These are phyloP conservation scores for Capronia epimyces DNA, from an alignment of 2,329 filamentous ascomycete genomes.

Conservation along the genomic window DNA sequence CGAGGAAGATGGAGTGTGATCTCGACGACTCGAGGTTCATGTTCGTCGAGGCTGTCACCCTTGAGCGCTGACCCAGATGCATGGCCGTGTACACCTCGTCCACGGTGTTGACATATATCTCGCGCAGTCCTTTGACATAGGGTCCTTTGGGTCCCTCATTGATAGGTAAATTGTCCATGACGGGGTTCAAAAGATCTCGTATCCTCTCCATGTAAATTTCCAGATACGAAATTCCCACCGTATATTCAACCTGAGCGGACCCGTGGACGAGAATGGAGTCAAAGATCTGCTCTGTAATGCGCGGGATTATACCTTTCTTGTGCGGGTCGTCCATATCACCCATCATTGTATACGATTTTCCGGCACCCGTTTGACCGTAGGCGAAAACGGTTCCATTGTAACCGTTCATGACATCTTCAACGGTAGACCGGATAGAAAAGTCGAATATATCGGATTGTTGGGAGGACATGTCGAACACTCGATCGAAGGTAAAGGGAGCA, in stretches of 20 bases:
- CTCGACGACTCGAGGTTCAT: constrained; percentile 99
- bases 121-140: constrained; percentile 89
- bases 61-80: constrained; percentile 80
- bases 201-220: constrained; percentile 99
- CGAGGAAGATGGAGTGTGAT: constrained; percentile 96
- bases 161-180: constrained; percentile 94
- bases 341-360: constrained; percentile 99
- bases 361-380: constrained; percentile 95
- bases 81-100: constrained; percentile 96
- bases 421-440: constrained; percentile 91
- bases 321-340: constrained; percentile 86
- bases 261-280: constrained; percentile 80
- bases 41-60: constrained; percentile 93
- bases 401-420: constrained; percentile 96
- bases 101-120: constrained; percentile 93
- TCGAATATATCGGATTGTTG: constrained; percentile 92
- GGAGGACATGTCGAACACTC: constrained; percentile 91
- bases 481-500: constrained; percentile 91
- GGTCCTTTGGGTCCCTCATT: constrained; percentile 97
- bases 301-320: constrained; percentile 88
- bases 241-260: constrained; percentile 92
- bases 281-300: constrained; percentile 97
- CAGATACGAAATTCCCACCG: constrained; percentile 98
- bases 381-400: constrained; percentile 99
- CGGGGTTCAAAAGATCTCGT: constrained; percentile 81